phyloP scores from a whole-genome alignment of 257 asterid species.

The Solanum chiquidenum region DNA sequence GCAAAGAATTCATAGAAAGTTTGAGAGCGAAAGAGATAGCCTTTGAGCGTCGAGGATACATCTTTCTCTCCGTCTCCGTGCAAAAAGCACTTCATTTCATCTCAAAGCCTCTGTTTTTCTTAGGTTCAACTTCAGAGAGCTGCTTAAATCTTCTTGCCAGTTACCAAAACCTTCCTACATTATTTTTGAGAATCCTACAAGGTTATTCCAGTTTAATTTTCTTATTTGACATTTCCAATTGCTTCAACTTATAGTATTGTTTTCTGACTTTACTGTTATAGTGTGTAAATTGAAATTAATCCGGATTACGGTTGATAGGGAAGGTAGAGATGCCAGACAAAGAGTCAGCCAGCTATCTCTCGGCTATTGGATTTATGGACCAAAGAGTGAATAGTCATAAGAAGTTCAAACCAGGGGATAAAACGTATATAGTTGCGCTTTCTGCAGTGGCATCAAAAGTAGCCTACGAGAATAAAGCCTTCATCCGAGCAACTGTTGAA shows the following conservation, averaged over 20 bases:
- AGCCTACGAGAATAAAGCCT: slow-evolving; percentile 50
- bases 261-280: not conserved
- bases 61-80: slow-evolving; percentile 3
- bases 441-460: slow-evolving; percentile 59
- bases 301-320: slow-evolving; percentile 13
- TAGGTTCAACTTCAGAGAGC: slow-evolving; percentile 38
- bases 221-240: not conserved
- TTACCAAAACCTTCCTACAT: slow-evolving; percentile 22
- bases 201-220: not conserved
- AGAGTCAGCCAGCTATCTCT: slow-evolving; percentile 19
- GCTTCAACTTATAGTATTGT: not conserved
- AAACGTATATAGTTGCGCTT: slow-evolving; percentile 29
- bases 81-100: slow-evolving; percentile 4
- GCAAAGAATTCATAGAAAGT: slow-evolving; percentile 6
- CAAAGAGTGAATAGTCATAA: slow-evolving; percentile 43
- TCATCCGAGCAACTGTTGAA: slow-evolving; percentile 29
- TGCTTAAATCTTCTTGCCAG: slow-evolving; percentile 43
- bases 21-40: not conserved
- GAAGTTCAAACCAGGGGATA: slow-evolving; percentile 27
- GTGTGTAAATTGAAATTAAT: not conserved
- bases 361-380: slow-evolving; percentile 42
- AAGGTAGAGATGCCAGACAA: slow-evolving; percentile 27
- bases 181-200: slow-evolving; percentile 16
- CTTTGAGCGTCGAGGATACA: slow-evolving; percentile 8
- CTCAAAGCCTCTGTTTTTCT: slow-evolving; percentile 21